Evolutionary conservation across 805 yeast species (phyloP).

Genomic region (Candida ficus): DNA sequence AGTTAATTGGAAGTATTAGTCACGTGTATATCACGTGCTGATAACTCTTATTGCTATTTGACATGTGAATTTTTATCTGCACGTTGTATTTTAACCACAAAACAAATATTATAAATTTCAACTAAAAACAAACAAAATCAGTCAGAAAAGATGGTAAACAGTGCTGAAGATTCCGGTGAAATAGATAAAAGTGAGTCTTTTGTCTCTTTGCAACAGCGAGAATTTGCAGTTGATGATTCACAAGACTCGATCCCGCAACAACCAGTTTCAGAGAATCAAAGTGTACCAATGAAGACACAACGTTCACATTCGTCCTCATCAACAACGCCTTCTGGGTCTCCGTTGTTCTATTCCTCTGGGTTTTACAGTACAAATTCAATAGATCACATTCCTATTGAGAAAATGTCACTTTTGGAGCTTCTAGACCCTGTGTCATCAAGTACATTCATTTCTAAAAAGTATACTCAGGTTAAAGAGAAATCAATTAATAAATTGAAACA

Average conservation of each 20-base stretch:
- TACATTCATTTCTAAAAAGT: conserved; percentile 20
- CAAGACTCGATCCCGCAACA: too few relatives aligned
- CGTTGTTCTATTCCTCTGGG: conserved; percentile 19
- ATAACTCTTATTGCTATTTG: too few relatives aligned
- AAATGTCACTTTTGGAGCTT: conserved; percentile 24
- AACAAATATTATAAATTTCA: too few relatives aligned
- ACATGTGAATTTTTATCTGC: conserved; percentile 4
- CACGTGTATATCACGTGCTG: not conserved
- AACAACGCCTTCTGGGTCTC: conserved; percentile 21
- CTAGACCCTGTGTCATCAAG: conserved; percentile 26
- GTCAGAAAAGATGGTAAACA: too few relatives aligned
- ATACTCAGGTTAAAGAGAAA: conserved; percentile 22
- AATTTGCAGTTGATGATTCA: too few relatives aligned
- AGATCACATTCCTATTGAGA: conserved; percentile 22
- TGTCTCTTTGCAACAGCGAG: too few relatives aligned
- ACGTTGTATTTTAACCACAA: too few relatives aligned
- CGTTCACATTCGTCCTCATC: conserved; percentile 19
- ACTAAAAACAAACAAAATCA: not conserved
- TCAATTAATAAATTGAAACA: conserved; percentile 17
- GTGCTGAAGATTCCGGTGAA: too few relatives aligned
- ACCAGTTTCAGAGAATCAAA: not conserved
- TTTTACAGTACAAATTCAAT: conserved; percentile 12
- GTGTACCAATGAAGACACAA: conserved; percentile 2
- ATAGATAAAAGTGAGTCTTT: too few relatives aligned
- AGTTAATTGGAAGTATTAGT: too few relatives aligned